A percentile compares a stretch with the other conserved stretches of the same genome.
These are phyloP conservation scores for Colletotrichum salicis DNA, from an alignment of 2,329 filamentous ascomycete genomes.

Conservation along the genomic window DNA sequence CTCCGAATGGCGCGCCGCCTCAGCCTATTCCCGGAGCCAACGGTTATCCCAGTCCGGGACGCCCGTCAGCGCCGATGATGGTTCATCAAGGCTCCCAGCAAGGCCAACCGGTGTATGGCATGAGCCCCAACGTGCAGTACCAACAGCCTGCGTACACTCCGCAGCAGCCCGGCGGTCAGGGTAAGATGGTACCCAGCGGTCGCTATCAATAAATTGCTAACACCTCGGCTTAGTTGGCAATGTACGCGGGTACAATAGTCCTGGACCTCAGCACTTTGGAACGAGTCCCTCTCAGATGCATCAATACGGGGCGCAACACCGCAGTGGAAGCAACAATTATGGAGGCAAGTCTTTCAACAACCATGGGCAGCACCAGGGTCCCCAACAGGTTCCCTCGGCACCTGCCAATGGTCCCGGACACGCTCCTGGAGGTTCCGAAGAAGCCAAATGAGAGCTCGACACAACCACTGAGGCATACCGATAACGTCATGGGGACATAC, in stretches of 20 bases:
- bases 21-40: conserved; percentile 73
- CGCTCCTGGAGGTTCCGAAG: conserved; percentile 53
- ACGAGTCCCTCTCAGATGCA: conserved; percentile 74
- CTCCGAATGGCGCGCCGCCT: conserved; percentile 62
- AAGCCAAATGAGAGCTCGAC: conserved; percentile 52
- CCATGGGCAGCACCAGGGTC: conserved; percentile 46
- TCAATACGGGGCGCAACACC: conserved; percentile 69
- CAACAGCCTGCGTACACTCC: conserved; percentile 78
- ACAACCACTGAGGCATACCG: conserved; percentile 23
- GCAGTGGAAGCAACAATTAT: conserved; percentile 67
- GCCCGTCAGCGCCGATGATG: conserved; percentile 88
- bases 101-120: conserved; percentile 80
- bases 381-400: conserved; percentile 53
- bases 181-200: conserved; percentile 60
- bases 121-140: conserved; percentile 80
- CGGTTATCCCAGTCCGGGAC: conserved; percentile 89
- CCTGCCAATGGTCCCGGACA: conserved; percentile 46
- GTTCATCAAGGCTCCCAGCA: conserved; percentile 93
- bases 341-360: conserved; percentile 60
- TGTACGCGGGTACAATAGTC: conserved; percentile 69
- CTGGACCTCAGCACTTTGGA: conserved; percentile 70
- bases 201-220: conserved; percentile 46
- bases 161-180: conserved; percentile 74
- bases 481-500: conserved; percentile 7
- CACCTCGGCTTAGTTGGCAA: conserved; percentile 64